These are phyloP conservation scores for Kodamaea arcana DNA, from an alignment of 1,139 yeast species.

Conservation along the genomic window DNA sequence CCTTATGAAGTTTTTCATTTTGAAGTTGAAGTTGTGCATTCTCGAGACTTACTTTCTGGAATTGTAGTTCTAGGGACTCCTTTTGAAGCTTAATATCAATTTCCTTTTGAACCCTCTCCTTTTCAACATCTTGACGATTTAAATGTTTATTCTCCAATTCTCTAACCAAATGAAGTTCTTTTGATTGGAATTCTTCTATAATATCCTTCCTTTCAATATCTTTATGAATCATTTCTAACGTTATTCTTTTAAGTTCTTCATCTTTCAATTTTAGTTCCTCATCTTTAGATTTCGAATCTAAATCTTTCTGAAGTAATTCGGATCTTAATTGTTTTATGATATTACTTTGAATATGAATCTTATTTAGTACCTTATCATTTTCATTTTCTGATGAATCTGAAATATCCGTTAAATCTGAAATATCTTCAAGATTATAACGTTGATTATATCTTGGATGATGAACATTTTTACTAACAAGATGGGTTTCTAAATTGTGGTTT, in stretches of 20 bases:
- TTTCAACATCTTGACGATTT: neutral
- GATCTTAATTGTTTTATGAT: constrained; percentile 4
- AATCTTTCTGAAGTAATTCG: constrained; percentile 9
- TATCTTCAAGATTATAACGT: neutral
- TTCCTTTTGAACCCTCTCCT: too few relatives aligned
- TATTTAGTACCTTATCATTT: constrained; percentile 3
- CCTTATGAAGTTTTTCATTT: neutral
- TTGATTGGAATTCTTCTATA: constrained; percentile 13
- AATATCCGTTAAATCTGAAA: constrained; percentile 5
- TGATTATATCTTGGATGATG: neutral
- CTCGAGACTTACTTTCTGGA: too few relatives aligned
- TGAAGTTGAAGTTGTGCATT: too few relatives aligned
- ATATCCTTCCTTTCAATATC: constrained; percentile 11
- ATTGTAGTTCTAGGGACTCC: too few relatives aligned
- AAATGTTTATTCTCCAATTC: too few relatives aligned
- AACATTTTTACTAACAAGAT: too few relatives aligned
- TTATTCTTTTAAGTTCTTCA: too few relatives aligned
- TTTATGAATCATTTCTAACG: too few relatives aligned
- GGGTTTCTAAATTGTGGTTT: neutral
- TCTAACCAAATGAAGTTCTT: constrained; percentile 9
- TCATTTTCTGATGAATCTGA: constrained; percentile 1
- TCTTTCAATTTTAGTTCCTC: too few relatives aligned
- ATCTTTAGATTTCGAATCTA: too few relatives aligned
- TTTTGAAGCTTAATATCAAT: too few relatives aligned
- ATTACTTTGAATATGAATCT: constrained; percentile 6